Evolutionary conservation across 352 stramenopile genomes (phyloP).

Genomic region (Phytophthora ohioensis): DNA sequence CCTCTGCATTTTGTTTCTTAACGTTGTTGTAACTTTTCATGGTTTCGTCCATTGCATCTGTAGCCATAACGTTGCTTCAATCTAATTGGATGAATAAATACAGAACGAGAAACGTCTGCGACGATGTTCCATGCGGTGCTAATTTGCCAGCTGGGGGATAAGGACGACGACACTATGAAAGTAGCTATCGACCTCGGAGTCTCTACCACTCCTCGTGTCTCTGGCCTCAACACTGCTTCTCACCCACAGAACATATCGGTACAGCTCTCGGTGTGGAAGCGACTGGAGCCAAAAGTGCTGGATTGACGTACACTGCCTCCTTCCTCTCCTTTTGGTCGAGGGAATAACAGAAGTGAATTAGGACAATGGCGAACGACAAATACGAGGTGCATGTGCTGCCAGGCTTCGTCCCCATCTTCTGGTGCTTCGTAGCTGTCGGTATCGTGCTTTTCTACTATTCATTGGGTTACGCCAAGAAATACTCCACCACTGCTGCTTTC

Average conservation of each 20-base stretch:
- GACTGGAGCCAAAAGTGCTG: slow-evolving; percentile 1
- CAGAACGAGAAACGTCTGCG: slow-evolving; percentile 21
- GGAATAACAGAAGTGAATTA: slow-evolving; percentile 2
- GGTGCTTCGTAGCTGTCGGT: slow-evolving; percentile 65
- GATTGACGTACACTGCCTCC: slow-evolving; percentile 28
- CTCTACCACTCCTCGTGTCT: slow-evolving; percentile 34
- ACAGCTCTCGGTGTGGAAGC: slow-evolving; percentile 4
- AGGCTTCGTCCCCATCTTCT: slow-evolving; percentile 72
- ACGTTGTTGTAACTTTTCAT: background rate
- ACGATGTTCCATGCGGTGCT: slow-evolving; percentile 22
- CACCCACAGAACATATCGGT: slow-evolving; percentile 14
- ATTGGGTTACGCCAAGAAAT: slow-evolving; percentile 80
- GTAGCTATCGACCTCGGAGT: slow-evolving; percentile 20
- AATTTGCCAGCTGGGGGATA: slow-evolving; percentile 14
- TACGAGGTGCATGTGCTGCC: slow-evolving; percentile 57
- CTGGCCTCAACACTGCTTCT: slow-evolving; percentile 14
- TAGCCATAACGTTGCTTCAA: background rate
- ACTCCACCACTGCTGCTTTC: slow-evolving; percentile 77
- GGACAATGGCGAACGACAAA: slow-evolving; percentile 25
- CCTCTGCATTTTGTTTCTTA: slow-evolving; percentile 17
- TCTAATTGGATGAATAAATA: slow-evolving; percentile 6
- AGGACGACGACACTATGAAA: slow-evolving; percentile 20
- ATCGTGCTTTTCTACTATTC: slow-evolving; percentile 81
- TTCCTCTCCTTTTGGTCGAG: background rate
- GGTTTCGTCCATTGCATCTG: background rate